A percentile compares a stretch with the other conserved stretches of the same genome.
Evolutionary conservation across 208 protist genomes (phyloP).

Genomic region (Tetramitus jugosus): DNA sequence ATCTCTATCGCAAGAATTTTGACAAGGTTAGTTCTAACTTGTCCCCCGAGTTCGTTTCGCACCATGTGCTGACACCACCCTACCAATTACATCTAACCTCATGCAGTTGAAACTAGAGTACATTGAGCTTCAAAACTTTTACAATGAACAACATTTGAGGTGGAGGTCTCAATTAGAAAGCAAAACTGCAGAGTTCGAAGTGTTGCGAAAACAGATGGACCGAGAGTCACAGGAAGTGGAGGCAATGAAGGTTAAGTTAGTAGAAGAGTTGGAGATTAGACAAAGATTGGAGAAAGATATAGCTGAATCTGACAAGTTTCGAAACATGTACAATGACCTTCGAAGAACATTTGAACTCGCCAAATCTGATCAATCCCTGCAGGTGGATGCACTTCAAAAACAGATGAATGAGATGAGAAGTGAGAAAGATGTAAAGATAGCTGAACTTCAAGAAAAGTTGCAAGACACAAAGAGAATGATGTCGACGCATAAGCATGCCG

Average conservation of each 20-base stretch:
- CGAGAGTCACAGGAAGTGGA: neutral
- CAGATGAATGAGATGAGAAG: neutral
- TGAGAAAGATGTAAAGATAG: neutral
- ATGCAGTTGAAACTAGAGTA: constrained; percentile 9
- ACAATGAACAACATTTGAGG: constrained; percentile 4
- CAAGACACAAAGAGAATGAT: neutral
- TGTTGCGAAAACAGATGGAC: neutral
- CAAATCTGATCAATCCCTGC: neutral
- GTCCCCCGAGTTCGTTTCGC: neutral
- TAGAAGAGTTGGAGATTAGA: constrained; percentile 16
- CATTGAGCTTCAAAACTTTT: neutral
- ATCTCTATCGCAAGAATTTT: constrained; percentile 3
- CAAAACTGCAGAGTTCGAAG: neutral
- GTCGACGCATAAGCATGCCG: no score
- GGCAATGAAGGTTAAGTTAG: neutral
- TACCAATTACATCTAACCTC: neutral
- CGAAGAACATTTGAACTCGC: neutral
- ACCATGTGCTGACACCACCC: neutral
- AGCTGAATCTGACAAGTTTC: neutral
- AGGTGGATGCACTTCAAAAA: neutral
- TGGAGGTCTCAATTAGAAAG: neutral
- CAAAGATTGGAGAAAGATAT: constrained; percentile 1
- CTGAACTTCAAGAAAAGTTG: neutral
- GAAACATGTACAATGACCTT: neutral
- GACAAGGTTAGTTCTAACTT: constrained; percentile 14